Conservation (phyloP, 1,139 yeast genomes). For the Taphrina betulina region DNA sequence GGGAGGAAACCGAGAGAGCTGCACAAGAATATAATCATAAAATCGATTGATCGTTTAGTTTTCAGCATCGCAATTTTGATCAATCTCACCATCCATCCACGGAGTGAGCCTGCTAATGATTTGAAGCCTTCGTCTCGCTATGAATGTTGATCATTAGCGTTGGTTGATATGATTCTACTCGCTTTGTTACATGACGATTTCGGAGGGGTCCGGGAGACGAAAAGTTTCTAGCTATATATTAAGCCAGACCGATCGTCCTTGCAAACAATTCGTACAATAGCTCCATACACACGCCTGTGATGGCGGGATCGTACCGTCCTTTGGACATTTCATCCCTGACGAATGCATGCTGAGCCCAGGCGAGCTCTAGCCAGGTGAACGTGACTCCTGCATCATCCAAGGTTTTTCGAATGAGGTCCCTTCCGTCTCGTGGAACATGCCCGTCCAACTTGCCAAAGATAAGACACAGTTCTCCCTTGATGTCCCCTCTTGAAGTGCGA, state of each 20-base stretch:
- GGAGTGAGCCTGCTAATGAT: too few species aligned
- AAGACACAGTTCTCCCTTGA: constrained; percentile 52
- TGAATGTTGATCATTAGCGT: too few species aligned
- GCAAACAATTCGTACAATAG: constrained; percentile 70
- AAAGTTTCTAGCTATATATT: too few species aligned
- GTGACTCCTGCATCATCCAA: constrained; percentile 60
- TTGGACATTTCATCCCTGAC: constrained; percentile 75
- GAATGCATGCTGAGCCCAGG: constrained; percentile 74
- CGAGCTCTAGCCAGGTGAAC: constrained; percentile 69
- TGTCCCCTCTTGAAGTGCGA: constrained; percentile 51
- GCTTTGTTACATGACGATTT: too few species aligned
- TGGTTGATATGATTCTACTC: too few species aligned
- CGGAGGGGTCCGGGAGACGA: too few species aligned
- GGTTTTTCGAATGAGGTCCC: constrained; percentile 67
- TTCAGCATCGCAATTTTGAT: too few species aligned
- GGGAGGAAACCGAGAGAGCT: too few species aligned
- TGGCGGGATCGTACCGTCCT: constrained; percentile 76
- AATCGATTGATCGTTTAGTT: too few species aligned
- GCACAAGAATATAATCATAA: too few species aligned
- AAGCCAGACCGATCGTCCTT: constrained; percentile 63
- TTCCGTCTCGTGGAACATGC: constrained; percentile 76
- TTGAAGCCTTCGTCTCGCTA: too few species aligned
- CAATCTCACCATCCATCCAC: too few species aligned
- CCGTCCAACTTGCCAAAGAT: constrained; percentile 78
- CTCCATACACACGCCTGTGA: constrained; percentile 65